Evolutionary conservation across 78 protist genomes (phyloP).

Genomic region (Protostelium mycophagum): DNA sequence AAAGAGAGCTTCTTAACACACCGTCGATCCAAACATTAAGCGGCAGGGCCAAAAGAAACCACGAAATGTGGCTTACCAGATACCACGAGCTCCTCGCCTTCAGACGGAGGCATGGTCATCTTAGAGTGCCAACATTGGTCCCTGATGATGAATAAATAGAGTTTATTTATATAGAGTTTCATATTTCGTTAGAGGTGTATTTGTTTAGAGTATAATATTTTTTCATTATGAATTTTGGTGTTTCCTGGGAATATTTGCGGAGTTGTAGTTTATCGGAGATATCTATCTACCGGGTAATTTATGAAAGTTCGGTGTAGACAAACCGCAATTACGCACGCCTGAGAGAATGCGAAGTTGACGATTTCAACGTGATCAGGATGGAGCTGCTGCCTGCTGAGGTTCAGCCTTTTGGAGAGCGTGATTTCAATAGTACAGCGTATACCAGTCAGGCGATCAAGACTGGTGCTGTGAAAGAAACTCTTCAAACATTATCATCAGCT

Average conservation of each 20-base stretch:
- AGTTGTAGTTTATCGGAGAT: too few relatives aligned
- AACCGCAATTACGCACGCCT: too few relatives aligned
- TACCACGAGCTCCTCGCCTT: background rate
- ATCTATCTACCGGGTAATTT: too few relatives aligned
- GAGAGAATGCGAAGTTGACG: too few relatives aligned
- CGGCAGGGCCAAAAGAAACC: background rate
- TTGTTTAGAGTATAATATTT: too few relatives aligned
- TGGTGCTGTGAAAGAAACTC: constrained; percentile 22
- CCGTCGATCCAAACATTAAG: background rate
- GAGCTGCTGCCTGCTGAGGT: background rate
- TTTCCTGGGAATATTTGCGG: too few relatives aligned
- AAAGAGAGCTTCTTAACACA: background rate
- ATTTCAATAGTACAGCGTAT: constrained; percentile 29
- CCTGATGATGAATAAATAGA: background rate
- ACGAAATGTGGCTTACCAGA: background rate
- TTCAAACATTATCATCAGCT: constrained; percentile 15
- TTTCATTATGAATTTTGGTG: too few relatives aligned
- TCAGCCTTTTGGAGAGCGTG: background rate
- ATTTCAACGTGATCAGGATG: too few relatives aligned
- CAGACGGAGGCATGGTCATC: background rate
- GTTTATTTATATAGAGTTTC: too few relatives aligned
- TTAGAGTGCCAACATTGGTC: background rate
- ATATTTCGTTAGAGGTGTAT: too few relatives aligned
- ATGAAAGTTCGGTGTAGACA: too few relatives aligned
- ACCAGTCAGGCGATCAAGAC: constrained; percentile 51